phyloP scores from a whole-genome alignment of 1,284 basidiomycete species.

The Ustilago loliicola region DNA sequence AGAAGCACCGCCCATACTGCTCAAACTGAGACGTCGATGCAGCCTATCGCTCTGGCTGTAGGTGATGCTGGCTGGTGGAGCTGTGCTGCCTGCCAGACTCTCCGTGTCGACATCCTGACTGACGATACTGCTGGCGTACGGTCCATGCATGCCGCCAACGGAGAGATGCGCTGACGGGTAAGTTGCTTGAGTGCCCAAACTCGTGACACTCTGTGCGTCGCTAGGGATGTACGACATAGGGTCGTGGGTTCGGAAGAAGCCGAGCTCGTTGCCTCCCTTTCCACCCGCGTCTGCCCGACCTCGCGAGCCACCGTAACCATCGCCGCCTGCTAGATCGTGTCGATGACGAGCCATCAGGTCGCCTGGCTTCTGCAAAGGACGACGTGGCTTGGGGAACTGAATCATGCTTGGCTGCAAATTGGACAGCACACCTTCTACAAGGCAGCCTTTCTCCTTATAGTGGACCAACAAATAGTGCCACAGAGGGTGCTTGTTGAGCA shows the following conservation, averaged over 20 bases:
- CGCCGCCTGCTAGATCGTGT: constrained; percentile 41
- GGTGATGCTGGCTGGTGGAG: constrained; percentile 53
- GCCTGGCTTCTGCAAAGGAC: constrained; percentile 64
- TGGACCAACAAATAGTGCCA: constrained; percentile 99
- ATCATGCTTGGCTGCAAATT: constrained; percentile 99
- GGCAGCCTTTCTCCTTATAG: constrained; percentile 93
- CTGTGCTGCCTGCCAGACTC: constrained; percentile 42
- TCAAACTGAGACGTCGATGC: constrained; percentile 53
- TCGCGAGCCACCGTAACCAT: constrained; percentile 21
- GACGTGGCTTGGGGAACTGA: constrained; percentile 77
- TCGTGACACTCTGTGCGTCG: constrained; percentile 73
- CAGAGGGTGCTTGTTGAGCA: constrained; percentile 87
- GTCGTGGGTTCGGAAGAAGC: constrained; percentile 95
- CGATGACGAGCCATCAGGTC: constrained; percentile 64
- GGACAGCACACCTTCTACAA: constrained; percentile 95
- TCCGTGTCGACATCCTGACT: constrained; percentile 59
- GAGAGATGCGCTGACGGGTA: constrained; percentile 58
- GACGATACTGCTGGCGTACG: constrained; percentile 62
- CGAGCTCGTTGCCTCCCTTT: constrained; percentile 77
- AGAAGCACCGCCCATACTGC: constrained; percentile 49
- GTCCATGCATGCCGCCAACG: constrained; percentile 35
- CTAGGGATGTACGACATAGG: constrained; percentile 93
- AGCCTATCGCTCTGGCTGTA: constrained; percentile 64
- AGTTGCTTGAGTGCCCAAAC: constrained; percentile 61
- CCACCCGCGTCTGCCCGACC: constrained; percentile 15